Evolutionary conservation across 352 stramenopile genomes (phyloP), one percentile per base, ranked within the genome.

Genomic region (Phytophthora citricola): DNA sequence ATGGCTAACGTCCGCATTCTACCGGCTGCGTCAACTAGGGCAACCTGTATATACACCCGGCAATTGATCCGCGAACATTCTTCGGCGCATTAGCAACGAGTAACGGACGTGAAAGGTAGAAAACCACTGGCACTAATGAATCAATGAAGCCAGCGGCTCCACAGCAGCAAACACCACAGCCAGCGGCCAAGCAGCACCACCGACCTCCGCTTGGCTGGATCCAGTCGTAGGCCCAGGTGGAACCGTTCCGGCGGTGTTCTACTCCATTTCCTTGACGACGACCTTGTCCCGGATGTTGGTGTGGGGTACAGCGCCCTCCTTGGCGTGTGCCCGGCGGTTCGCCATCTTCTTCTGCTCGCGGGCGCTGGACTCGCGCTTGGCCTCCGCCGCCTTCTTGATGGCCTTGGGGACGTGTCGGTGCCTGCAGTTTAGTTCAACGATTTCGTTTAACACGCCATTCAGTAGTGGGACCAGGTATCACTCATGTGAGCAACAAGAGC

Each of bases 351-450:
- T 80, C 63, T 92, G 83, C 41, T 93, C 85, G 71, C 88, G 93
- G n/a, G 80, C 63, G 54, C 58, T 78, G 55, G 89, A 79, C 54
- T 98, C 81, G 70, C 86, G 83, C 71, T 97, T 93, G 64, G 90
- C 87, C 39, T 94, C 75, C 20, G 91, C 89, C 51, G 98, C 93
- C 75, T 99, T 99, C 76, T 98, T 98, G 75, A 99, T 98, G 51
- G 97, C 87, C 75, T 98, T 99, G 10, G 98, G 98, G 53, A 99
- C 81, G 63, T 99, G 96, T 49, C 97, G 85, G 56, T 98, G 83
- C 56, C 93, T 98, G 50, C 63, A 66, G 55, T 55, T 57, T 59
- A 49, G 48, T 55, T 64, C 43, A 58, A 29, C 27, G 34, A 57
- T 44, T 43, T 34, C 31, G 43, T 58, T 71, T 54, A 76, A 69